Evolutionary conservation across 257 asterid species (phyloP).

Genomic region (Rubia yunnanensis): DNA sequence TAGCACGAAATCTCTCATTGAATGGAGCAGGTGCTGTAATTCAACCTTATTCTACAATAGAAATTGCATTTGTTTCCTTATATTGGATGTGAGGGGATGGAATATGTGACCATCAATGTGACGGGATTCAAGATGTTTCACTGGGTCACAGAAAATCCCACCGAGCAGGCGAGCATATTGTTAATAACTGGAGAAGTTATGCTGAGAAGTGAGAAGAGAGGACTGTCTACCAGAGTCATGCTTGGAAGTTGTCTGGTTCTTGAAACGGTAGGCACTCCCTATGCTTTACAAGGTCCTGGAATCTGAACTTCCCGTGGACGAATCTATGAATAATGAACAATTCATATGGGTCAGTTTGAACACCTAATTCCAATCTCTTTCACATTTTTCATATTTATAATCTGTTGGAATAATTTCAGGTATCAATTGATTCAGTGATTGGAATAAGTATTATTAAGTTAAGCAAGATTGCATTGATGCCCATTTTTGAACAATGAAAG

Average conservation of each 20-base stretch:
- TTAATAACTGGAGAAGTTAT: conserved; percentile 30
- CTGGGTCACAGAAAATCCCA: conserved; percentile 48
- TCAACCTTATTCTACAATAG: conserved; percentile 6
- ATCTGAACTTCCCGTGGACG: conserved; percentile 21
- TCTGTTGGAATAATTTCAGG: background rate
- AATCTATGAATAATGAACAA: conserved; percentile 22
- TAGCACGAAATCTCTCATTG: background rate
- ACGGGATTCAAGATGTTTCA: conserved; percentile 60
- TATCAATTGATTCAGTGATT: too few relatives aligned
- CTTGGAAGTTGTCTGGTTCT: conserved; percentile 44
- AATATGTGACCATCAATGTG: conserved; percentile 38
- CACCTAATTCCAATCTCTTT: background rate
- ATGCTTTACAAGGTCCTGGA: conserved; percentile 41
- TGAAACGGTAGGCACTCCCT: conserved; percentile 48
- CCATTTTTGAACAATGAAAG: background rate
- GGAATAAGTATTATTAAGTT: too few relatives aligned
- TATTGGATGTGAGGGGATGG: conserved; percentile 53
- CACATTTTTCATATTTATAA: background rate
- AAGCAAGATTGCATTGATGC: too few relatives aligned
- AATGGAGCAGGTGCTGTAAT: conserved; percentile 10
- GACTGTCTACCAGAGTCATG: conserved; percentile 32
- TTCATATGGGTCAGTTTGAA: conserved; percentile 45
- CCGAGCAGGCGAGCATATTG: conserved; percentile 36
- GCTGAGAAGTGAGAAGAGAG: conserved; percentile 32
- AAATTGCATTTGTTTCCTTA: conserved; percentile 14